A percentile compares a stretch with the other conserved stretches of the same genome.
Evolutionary conservation across 495 filamentous ascomycete species (phyloP).

Genomic region (Tuber borchii): DNA sequence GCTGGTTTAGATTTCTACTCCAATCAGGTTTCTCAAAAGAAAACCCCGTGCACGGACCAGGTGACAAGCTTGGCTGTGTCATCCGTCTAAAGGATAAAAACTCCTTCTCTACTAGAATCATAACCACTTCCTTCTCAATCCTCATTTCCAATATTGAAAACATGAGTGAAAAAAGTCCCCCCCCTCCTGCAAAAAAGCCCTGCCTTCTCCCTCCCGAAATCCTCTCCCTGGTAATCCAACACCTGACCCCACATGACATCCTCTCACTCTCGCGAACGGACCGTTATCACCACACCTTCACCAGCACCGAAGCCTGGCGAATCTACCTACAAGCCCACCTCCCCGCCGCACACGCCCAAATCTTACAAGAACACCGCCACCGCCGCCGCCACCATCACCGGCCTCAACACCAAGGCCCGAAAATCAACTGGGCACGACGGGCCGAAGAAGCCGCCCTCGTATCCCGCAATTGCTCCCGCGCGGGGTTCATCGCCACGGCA

Average conservation of each 20-base stretch:
- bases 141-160: background rate
- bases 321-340: constrained; percentile 55
- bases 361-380: constrained; percentile 10
- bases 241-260: background rate
- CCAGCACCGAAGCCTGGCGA: constrained; percentile 53
- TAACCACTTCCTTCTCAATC: background rate
- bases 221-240: background rate
- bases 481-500: constrained; percentile 53
- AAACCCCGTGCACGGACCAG: too few species aligned
- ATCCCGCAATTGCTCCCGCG: constrained; percentile 55
- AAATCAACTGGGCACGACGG: constrained; percentile 40
- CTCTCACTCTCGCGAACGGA: constrained; percentile 49
- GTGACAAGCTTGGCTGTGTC: too few species aligned
- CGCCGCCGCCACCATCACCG: background rate
- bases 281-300: constrained; percentile 48
- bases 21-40: too few species aligned
- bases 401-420: background rate
- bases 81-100: too few species aligned
- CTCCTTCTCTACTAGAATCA: background rate
- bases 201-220: background rate
- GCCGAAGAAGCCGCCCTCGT: constrained; percentile 54
- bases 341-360: constrained; percentile 42
- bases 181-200: background rate
- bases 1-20: too few species aligned
- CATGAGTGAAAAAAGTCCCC: background rate